Evolutionary conservation across 345 rosid species (phyloP).

Genomic region (Litchi chinensis): DNA sequence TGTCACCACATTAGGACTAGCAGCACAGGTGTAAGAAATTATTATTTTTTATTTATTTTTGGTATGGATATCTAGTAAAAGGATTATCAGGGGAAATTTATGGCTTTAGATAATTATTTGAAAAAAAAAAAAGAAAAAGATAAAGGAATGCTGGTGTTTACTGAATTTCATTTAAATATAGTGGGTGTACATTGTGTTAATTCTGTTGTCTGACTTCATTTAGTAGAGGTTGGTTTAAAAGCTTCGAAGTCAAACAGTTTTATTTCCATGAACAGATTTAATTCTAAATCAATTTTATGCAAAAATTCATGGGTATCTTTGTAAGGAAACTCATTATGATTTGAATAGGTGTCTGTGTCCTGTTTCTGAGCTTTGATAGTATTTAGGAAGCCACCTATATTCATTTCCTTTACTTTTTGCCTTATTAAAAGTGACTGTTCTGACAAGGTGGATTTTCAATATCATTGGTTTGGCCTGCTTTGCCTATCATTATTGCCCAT

Average conservation of each 20-base stretch:
- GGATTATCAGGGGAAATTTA: not conserved
- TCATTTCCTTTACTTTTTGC: not conserved
- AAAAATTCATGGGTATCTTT: not conserved
- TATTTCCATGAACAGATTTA: too few species aligned
- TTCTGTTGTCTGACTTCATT: not conserved
- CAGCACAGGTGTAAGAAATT: not conserved
- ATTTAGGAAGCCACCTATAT: not conserved
- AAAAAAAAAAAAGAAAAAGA: too few species aligned
- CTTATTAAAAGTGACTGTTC: not conserved
- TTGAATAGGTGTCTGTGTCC: not conserved
- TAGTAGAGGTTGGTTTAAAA: not conserved
- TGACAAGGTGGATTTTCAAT: not conserved
- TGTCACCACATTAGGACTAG: not conserved
- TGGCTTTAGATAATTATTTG: not conserved
- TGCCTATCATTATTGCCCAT: not conserved
- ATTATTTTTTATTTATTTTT: too few species aligned
- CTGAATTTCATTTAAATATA: not conserved
- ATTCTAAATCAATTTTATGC: not conserved
- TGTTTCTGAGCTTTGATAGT: not conserved
- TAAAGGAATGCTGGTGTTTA: not conserved
- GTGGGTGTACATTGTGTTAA: not conserved
- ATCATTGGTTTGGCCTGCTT: constrained; percentile 3
- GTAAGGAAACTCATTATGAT: too few species aligned
- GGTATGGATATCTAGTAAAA: not conserved
- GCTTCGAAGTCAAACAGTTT: not conserved